A percentile compares a stretch with the other conserved stretches of the same genome.
These are phyloP conservation scores for Rhodotorula toruloides DNA, from an alignment of 768 basidiomycete species.

Conservation along the genomic window DNA sequence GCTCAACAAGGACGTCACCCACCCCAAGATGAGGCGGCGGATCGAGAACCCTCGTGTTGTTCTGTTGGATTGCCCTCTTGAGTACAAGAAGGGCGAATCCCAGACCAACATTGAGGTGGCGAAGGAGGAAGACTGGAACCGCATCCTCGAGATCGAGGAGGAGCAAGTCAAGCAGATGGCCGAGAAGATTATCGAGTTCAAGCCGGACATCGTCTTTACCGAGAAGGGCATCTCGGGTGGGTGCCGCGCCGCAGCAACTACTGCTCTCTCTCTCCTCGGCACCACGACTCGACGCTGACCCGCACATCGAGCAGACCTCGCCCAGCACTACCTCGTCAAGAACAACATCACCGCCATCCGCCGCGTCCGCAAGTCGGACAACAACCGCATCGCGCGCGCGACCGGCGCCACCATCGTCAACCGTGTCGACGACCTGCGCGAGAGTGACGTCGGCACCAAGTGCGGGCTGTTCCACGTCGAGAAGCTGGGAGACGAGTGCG, in stretches of 20 bases:
- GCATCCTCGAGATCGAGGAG: constrained; percentile 90
- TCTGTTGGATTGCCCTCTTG: constrained; percentile 76
- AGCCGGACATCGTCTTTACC: constrained; percentile 89
- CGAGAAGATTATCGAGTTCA: constrained; percentile 79
- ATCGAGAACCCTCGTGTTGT: constrained; percentile 85
- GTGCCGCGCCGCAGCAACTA: constrained; percentile 47
- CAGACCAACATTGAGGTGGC: constrained; percentile 98
- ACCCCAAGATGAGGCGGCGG: constrained; percentile 88
- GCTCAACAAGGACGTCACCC: constrained; percentile 98
- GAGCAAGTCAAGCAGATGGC: constrained; percentile 89
- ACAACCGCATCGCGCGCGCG: constrained; percentile 94
- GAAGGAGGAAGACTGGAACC: constrained; percentile 86
- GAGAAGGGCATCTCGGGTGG: constrained; percentile 95
- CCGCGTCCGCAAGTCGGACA: constrained; percentile 97
- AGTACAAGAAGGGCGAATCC: constrained; percentile 98
- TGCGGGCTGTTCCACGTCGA: constrained; percentile 97
- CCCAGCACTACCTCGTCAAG: constrained; percentile 82
- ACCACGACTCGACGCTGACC: not conserved
- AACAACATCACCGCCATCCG: constrained; percentile 87
- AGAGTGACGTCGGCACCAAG: constrained; percentile 80
- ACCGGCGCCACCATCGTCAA: constrained; percentile 96
- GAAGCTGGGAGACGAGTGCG: constrained; percentile 89
- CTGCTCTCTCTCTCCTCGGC: not conserved
- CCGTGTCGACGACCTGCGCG: constrained; percentile 86
- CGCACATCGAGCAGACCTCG: constrained; percentile 85